phyloP scores from a whole-genome alignment of 2,329 filamentous ascomycete species.

The Ophiognomonia clavigignenti-juglandacearum region DNA sequence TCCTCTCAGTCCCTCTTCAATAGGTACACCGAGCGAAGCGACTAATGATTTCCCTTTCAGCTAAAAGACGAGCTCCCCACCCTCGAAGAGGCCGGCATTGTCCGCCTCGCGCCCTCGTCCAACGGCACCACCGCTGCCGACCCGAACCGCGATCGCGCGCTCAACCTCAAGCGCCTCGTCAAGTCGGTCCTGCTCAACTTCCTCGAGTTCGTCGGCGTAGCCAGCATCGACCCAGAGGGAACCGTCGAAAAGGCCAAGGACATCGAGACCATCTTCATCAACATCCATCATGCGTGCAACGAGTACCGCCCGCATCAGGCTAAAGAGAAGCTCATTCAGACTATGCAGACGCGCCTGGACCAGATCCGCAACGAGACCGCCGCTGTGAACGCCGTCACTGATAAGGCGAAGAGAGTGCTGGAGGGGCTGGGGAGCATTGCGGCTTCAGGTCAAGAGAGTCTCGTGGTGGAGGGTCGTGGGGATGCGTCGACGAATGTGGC shows the following conservation, averaged over 20 bases:
- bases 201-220: constrained; percentile 71
- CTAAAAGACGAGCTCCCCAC: constrained; percentile 59
- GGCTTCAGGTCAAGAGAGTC: constrained; percentile 18
- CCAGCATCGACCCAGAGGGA: constrained; percentile 59
- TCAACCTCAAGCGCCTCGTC: constrained; percentile 70
- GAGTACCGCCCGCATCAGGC: constrained; percentile 93
- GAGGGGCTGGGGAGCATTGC: constrained; percentile 58
- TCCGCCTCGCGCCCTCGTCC: constrained; percentile 56
- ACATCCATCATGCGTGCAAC: constrained; percentile 90
- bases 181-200: constrained; percentile 88
- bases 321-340: constrained; percentile 75
- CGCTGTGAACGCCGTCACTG: constrained; percentile 60
- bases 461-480: neutral
- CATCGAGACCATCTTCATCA: constrained; percentile 77
- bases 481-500: too few relatives aligned
- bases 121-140: constrained; percentile 23
- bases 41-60: constrained; percentile 25
- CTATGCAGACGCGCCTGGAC: constrained; percentile 83
- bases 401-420: constrained; percentile 69
- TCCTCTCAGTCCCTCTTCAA: constrained; percentile 10
- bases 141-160: constrained; percentile 57
- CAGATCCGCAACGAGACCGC: constrained; percentile 68
- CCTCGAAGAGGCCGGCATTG: constrained; percentile 66
- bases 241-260: constrained; percentile 71
- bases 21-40: neutral